A percentile compares a stretch with the other conserved stretches of the same genome.
phyloP scores from a whole-genome alignment of 2,329 filamentous ascomycete species.

The Nannizziopsis arthrosporioides region DNA sequence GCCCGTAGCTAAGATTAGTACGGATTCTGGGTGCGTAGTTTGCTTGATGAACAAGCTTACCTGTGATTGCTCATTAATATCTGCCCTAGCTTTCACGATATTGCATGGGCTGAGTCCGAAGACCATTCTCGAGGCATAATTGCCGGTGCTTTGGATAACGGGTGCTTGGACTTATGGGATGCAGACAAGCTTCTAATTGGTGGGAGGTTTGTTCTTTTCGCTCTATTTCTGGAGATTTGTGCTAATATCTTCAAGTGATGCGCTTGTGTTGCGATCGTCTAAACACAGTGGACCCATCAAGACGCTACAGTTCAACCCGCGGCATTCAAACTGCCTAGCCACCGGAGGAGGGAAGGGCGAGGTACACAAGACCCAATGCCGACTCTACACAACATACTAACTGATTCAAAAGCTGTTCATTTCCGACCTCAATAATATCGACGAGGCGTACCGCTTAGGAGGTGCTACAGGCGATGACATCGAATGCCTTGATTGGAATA shows the following conservation, averaged over 20 bases:
- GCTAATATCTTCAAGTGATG: conserved; percentile 42
- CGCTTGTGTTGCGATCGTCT: conserved; percentile 72
- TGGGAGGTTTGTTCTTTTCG: conserved; percentile 34
- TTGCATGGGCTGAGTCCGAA: conserved; percentile 80
- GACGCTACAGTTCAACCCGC: conserved; percentile 89
- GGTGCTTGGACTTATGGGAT: conserved; percentile 86
- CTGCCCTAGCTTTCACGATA: conserved; percentile 71
- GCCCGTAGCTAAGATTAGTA: conserved; percentile 69
- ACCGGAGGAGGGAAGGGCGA: conserved; percentile 92
- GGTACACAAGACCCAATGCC: conserved; percentile 20
- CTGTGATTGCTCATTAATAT: conserved; percentile 18
- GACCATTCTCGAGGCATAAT: conserved; percentile 77
- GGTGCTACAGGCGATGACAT: conserved; percentile 85
- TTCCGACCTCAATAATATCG: conserved; percentile 83
- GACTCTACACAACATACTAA: conserved; percentile 4
- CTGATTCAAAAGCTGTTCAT: conserved; percentile 55
- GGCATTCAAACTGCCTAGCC: conserved; percentile 79
- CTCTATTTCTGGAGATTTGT: not conserved
- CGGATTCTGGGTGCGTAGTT: conserved; percentile 66
- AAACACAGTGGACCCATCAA: conserved; percentile 92
- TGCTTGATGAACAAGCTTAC: not conserved
- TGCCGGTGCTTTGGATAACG: conserved; percentile 89
- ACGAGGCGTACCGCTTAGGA: conserved; percentile 77
- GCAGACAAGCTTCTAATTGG: conserved; percentile 54
- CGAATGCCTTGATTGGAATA: conserved; percentile 96